These are phyloP conservation scores for Ocimum tenuiflorum DNA, from an alignment of 257 asterid genomes.

Conservation along the genomic window DNA sequence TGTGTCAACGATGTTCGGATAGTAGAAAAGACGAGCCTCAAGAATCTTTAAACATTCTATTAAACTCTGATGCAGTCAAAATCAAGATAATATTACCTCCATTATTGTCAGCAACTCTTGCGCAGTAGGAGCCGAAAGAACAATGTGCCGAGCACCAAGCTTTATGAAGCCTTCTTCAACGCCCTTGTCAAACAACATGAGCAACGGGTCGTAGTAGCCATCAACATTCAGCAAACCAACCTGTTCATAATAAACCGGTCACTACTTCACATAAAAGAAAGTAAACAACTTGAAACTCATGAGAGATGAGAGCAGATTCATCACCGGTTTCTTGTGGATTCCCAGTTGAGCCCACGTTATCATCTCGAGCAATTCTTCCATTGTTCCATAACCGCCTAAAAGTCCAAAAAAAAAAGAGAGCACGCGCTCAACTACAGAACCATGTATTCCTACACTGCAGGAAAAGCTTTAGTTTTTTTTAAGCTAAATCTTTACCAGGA, in stretches of 20 bases:
- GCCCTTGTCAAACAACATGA: slow-evolving; percentile 82
- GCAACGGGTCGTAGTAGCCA: slow-evolving; percentile 84
- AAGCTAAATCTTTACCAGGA: slow-evolving; percentile 56
- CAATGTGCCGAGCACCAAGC: slow-evolving; percentile 76
- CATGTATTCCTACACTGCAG: not conserved
- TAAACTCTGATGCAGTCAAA: no score
- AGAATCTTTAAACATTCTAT: no score
- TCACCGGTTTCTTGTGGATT: slow-evolving; percentile 85
- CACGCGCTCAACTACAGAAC: not conserved
- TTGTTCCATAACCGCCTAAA: slow-evolving; percentile 94
- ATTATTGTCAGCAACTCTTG: slow-evolving; percentile 62
- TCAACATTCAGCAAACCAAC: slow-evolving; percentile 94
- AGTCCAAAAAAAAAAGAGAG: slow-evolving; percentile 3
- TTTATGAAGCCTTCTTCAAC: slow-evolving; percentile 96
- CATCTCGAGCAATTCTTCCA: slow-evolving; percentile 96
- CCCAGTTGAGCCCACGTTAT: slow-evolving; percentile 99
- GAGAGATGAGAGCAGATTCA: slow-evolving; percentile 15
- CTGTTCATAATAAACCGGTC: no score
- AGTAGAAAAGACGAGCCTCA: no score
- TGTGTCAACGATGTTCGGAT: no score
- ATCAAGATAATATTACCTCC: slow-evolving; percentile 96
- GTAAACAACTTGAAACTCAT: no score
- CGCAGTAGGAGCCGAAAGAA: slow-evolving; percentile 83
- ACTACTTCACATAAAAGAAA: no score
- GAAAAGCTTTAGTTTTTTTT: not conserved